phyloP scores from a whole-genome alignment of 1,284 basidiomycete species.

The Fomes fomentarius region DNA sequence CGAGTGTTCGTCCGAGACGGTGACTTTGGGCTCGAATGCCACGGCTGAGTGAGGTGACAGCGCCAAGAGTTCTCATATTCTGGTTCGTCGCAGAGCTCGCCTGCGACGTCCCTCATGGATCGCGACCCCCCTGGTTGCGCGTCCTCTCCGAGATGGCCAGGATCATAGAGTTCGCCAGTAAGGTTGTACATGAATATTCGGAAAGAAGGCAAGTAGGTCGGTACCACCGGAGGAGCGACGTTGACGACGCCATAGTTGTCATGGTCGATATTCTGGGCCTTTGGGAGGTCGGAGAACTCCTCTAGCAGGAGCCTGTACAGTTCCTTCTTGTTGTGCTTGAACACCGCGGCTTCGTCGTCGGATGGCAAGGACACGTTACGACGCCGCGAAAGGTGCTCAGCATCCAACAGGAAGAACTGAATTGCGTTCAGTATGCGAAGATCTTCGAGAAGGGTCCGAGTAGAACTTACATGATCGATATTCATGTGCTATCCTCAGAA shows the following conservation, averaged over 20 bases:
- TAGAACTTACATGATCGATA: conserved; percentile 65
- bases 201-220: conserved; percentile 87
- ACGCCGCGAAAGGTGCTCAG: conserved; percentile 44
- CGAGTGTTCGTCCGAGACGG: conserved; percentile 73
- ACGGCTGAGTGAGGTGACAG: conserved; percentile 59
- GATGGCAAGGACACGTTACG: conserved; percentile 12
- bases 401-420: conserved; percentile 69
- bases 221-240: conserved; percentile 81
- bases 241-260: conserved; percentile 79
- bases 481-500: conserved; percentile 65
- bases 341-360: conserved; percentile 24
- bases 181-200: conserved; percentile 84
- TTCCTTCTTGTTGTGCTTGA: conserved; percentile 37
- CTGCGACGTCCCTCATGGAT: conserved; percentile 43
- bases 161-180: conserved; percentile 43
- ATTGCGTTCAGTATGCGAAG: background rate
- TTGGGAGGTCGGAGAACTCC: conserved; percentile 62
- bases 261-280: conserved; percentile 53
- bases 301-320: conserved; percentile 56
- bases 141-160: conserved; percentile 27
- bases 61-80: conserved; percentile 59
- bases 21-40: conserved; percentile 65
- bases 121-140: conserved; percentile 44
- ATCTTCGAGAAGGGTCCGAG: conserved; percentile 3
- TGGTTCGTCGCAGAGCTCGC: conserved; percentile 49